phyloP scores from a whole-genome alignment of 2,329 filamentous ascomycete genomes.

The Tolypocladium endophyticum region DNA sequence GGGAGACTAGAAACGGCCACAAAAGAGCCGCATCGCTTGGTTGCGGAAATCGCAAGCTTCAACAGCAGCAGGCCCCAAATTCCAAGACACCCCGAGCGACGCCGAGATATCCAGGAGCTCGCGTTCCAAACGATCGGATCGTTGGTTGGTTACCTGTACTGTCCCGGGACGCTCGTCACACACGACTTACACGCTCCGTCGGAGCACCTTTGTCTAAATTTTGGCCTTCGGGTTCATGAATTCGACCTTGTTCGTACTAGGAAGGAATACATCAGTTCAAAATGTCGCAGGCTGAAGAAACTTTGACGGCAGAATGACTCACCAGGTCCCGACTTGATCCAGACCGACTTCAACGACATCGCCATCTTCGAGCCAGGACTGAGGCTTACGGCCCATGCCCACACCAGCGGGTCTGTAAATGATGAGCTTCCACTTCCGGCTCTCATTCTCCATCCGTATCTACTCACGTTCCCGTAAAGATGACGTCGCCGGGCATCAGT shows the following conservation, averaged over 20 bases:
- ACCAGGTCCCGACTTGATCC: slow-evolving; percentile 52
- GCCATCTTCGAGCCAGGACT: slow-evolving; percentile 58
- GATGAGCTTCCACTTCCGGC: not conserved
- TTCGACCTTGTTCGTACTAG: slow-evolving; percentile 19
- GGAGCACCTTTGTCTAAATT: slow-evolving; percentile 10
- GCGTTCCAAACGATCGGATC: not conserved
- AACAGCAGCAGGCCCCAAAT: no score
- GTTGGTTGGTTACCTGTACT: not conserved
- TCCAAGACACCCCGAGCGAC: no score
- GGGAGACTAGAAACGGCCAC: not conserved
- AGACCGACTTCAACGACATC: slow-evolving; percentile 60
- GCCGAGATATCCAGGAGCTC: not conserved
- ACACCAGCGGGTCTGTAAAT: slow-evolving; percentile 51
- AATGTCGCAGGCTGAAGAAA: not conserved
- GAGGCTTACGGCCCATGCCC: slow-evolving; percentile 57
- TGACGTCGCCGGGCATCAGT: slow-evolving; percentile 51
- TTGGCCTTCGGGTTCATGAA: slow-evolving; percentile 17
- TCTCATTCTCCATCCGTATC: not conserved
- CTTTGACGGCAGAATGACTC: slow-evolving; percentile 1
- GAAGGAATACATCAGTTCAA: not conserved
- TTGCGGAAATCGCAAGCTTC: not conserved
- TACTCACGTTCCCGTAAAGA: slow-evolving; percentile 54
- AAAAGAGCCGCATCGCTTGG: not conserved
- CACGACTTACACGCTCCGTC: not conserved
- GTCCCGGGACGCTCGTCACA: no score